These are phyloP conservation scores for Salvia miltiorrhiza DNA, from an alignment of 257 asterid species.

Conservation along the genomic window DNA sequence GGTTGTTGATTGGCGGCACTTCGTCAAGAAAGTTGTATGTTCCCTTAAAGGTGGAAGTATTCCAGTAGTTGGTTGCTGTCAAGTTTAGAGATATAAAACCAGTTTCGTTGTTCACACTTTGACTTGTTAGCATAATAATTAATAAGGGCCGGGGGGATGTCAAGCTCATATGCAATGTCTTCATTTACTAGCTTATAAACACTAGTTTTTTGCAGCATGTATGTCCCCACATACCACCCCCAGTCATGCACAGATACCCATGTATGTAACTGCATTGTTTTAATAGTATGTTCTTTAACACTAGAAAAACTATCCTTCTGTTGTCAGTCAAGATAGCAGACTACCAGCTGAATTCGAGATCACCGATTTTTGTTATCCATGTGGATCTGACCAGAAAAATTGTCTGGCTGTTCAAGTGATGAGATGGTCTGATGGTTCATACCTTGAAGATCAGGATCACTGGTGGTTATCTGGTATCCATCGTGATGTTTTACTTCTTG, in stretches of 20 bases:
- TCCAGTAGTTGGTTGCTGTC: not conserved
- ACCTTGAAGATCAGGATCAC: constrained; percentile 99
- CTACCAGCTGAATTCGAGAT: constrained; percentile 98
- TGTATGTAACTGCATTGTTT: not conserved
- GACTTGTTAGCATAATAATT: not conserved
- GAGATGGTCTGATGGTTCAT: constrained; percentile 97
- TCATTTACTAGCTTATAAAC: not conserved
- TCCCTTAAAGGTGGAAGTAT: not conserved
- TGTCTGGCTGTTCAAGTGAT: constrained; percentile 92
- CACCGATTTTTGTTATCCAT: constrained; percentile 76
- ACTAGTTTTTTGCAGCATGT: not conserved
- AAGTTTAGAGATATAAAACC: constrained; percentile 6
- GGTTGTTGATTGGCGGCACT: not conserved
- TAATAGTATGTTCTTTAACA: not conserved
- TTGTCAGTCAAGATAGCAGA: constrained; percentile 91
- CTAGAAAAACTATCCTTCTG: constrained; percentile 16
- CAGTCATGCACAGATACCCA: not conserved
- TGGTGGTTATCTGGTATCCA: constrained; percentile 99
- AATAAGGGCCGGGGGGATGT: not conserved
- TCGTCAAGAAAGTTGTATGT: not conserved
- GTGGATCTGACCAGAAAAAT: constrained; percentile 69
- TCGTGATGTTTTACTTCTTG: constrained; percentile 84
- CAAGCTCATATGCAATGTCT: not conserved
- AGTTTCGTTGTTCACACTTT: not conserved
- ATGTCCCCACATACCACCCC: not conserved